These are phyloP conservation scores for Heterobasidion parviporum DNA, from an alignment of 1,284 basidiomycete species.

Conservation along the genomic window DNA sequence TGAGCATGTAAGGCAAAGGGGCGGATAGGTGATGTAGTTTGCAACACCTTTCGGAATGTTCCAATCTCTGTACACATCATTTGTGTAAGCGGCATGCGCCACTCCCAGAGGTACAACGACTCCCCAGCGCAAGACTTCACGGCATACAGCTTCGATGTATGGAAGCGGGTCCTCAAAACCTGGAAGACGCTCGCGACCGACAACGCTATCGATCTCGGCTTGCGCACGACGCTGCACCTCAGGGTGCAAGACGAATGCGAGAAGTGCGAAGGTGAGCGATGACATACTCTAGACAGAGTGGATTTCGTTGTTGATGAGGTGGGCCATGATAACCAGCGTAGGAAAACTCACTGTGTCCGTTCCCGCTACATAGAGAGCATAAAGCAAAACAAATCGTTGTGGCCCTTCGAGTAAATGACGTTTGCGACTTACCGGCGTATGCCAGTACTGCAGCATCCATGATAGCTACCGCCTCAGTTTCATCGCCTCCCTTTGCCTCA, in stretches of 20 bases:
- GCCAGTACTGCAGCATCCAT: background rate
- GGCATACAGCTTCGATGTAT: conserved; percentile 13
- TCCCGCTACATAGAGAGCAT: background rate
- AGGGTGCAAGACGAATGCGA: conserved; percentile 17
- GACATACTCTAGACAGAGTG: background rate
- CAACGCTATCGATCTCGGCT: conserved; percentile 16
- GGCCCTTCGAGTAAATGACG: background rate
- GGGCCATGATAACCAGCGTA: background rate
- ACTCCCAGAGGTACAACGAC: conserved; percentile 7
- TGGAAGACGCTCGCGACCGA: conserved; percentile 17
- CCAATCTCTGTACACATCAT: conserved; percentile 15
- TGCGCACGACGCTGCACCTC: conserved; percentile 17
- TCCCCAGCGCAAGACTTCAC: conserved; percentile 18
- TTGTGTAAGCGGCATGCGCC: conserved; percentile 8
- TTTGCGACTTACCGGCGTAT: background rate
- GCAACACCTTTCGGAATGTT: conserved; percentile 13
- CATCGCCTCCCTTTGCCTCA: background rate
- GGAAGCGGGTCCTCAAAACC: conserved; percentile 9
- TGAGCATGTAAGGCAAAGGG: background rate
- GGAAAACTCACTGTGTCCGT: background rate
- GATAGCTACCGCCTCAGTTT: background rate
- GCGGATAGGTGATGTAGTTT: background rate
- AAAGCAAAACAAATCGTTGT: background rate
- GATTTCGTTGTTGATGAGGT: background rate
- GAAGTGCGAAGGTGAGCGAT: conserved; percentile 9